A percentile compares a stretch with the other conserved stretches of the same genome.
Conservation (phyloP, 805 yeast species). For the Wickerhamiella azymoides region DNA sequence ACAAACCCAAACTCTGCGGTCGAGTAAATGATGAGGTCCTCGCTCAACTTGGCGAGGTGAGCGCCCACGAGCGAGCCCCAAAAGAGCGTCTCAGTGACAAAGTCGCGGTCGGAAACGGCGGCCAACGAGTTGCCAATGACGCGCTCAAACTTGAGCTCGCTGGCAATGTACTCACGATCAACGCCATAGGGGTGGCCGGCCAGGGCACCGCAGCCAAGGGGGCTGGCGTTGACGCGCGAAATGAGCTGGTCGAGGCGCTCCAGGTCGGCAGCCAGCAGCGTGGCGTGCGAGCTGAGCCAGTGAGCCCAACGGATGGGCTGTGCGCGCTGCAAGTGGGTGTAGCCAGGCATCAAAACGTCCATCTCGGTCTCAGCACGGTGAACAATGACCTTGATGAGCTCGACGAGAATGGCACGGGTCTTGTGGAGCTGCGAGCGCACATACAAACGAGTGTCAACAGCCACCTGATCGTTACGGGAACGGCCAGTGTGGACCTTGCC, state of each 20-base stretch:
- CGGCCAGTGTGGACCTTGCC: conserved; percentile 99
- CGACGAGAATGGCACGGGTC: conserved; percentile 43
- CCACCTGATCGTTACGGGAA: conserved; percentile 96
- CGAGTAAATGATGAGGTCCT: conserved; percentile 89
- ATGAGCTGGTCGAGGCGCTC: conserved; percentile 70
- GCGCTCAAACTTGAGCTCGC: conserved; percentile 62
- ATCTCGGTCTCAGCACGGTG: conserved; percentile 75
- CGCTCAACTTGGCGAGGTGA: conserved; percentile 87
- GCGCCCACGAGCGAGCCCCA: conserved; percentile 94
- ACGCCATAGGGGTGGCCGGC: conserved; percentile 99
- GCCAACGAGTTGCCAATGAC: conserved; percentile 90
- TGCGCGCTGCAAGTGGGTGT: conserved; percentile 95
- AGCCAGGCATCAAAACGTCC: conserved; percentile 94
- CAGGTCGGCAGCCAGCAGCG: conserved; percentile 84
- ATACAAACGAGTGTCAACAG: conserved; percentile 94
- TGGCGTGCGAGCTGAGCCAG: conserved; percentile 89
- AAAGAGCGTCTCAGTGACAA: conserved; percentile 87
- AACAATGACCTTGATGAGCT: conserved; percentile 51
- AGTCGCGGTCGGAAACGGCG: conserved; percentile 97
- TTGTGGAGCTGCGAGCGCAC: conserved; percentile 62
- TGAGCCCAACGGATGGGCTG: conserved; percentile 99
- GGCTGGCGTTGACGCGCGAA: conserved; percentile 72
- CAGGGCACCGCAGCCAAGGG: conserved; percentile 93
- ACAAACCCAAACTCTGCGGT: conserved; percentile 96
- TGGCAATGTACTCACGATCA: conserved; percentile 80